Conservation (phyloP, 176 grass and related monocot genomes). For the Olyra latifolia region DNA sequence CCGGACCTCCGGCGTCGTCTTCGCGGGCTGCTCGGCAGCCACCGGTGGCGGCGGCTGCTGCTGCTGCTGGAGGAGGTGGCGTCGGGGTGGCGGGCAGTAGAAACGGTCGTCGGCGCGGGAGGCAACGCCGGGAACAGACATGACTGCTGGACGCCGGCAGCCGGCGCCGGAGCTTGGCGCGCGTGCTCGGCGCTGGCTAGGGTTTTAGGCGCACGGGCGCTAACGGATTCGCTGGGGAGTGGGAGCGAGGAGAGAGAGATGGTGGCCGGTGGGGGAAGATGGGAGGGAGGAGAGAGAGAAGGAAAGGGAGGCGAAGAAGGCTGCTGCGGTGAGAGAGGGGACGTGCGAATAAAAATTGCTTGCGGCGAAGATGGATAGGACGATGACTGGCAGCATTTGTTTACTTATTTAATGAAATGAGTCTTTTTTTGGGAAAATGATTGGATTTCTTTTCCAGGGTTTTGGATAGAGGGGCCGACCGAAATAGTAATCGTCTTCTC, state of each 20-base stretch:
- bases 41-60: background rate
- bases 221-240: background rate
- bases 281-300: background rate
- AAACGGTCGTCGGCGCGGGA: constrained; percentile 49
- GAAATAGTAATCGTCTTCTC: background rate
- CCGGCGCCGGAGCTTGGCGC: background rate
- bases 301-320: background rate
- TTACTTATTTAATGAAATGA: background rate
- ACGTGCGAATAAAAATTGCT: background rate
- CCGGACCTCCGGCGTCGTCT: constrained; percentile 34
- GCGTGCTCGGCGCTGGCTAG: background rate
- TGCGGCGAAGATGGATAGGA: constrained; percentile 23
- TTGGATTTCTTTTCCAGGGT: background rate
- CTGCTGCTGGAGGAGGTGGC: constrained; percentile 39
- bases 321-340: background rate
- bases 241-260: background rate
- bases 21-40: background rate
- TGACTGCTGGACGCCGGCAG: background rate
- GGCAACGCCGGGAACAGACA: constrained; percentile 44
- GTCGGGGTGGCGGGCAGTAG: constrained; percentile 65
- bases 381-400: constrained; percentile 29
- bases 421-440: background rate
- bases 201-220: background rate
- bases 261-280: background rate
- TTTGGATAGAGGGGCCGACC: background rate